Evolutionary conservation across 2,329 filamentous ascomycete genomes (phyloP).

Genomic region (Cryphonectria parasitica): DNA sequence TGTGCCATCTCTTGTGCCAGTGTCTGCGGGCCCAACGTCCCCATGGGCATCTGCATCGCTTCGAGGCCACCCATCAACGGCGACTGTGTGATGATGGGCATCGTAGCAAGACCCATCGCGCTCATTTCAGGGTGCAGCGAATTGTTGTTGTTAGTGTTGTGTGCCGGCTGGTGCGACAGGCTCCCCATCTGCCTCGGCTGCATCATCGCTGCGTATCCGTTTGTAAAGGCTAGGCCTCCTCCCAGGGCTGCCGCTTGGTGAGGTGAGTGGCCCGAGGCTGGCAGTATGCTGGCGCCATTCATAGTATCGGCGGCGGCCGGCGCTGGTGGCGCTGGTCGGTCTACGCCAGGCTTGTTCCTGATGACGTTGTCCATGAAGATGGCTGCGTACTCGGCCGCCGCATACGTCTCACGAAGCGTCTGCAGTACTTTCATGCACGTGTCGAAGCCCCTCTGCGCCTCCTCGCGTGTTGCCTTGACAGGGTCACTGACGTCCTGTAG

Average conservation of each 20-base stretch:
- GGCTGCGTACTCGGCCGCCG: conserved; percentile 93
- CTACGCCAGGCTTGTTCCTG: conserved; percentile 15
- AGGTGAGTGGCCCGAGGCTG: conserved; percentile 6
- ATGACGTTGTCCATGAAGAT: conserved; percentile 73
- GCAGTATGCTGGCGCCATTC: not conserved
- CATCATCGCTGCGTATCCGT: not conserved
- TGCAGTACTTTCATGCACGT: conserved; percentile 93
- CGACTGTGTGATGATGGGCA: conserved; percentile 6
- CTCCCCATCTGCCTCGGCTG: not conserved
- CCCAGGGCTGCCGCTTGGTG: not conserved
- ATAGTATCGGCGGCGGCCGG: not conserved
- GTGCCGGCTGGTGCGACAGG: not conserved
- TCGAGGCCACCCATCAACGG: not conserved
- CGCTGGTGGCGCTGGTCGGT: not conserved
- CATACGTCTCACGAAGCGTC: conserved; percentile 84
- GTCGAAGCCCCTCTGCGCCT: conserved; percentile 79
- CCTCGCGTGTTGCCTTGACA: conserved; percentile 69
- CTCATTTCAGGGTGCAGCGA: conserved; percentile 14
- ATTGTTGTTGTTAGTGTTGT: not conserved
- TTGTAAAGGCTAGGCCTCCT: not conserved
- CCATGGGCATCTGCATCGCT: conserved; percentile 1
- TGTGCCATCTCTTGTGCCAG: not conserved
- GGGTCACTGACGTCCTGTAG: conserved; percentile 89
- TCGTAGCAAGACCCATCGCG: conserved; percentile 8
- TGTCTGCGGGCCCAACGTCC: not conserved